Evolutionary conservation across 2,329 filamentous ascomycete genomes (phyloP), one percentile per base, ranked within the genome.

Genomic region (Fusarium palustre): DNA sequence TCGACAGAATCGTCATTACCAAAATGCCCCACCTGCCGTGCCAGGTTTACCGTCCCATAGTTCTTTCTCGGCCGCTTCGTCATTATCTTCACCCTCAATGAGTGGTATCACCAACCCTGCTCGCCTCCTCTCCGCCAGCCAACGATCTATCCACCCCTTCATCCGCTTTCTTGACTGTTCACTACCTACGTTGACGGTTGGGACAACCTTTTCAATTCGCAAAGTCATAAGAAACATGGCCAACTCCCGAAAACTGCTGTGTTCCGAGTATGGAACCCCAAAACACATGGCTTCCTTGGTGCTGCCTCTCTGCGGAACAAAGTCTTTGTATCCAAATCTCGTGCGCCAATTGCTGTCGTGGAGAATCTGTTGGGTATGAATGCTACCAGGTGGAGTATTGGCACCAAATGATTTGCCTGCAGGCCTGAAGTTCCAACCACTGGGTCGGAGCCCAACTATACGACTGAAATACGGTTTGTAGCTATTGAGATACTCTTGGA

Each of bases 211-310:
- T 68, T 95, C 94, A 69, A 99, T 97, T 59, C 92, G 84, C 78
- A 99, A 78, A 22, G 91, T 88, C 84, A 96, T 96, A 71, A 95
- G 88, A 76, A 99, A 99, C 87, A 98, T 91, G 1, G 93, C 95
- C 76, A 99, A 80, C 82, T 99, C 96, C 41, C 95, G 86, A 76
- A 99, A 99, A 66, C 92, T 97, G 78, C 92, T 96, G 78, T 99
- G 96, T 81, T 99, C 96, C 53, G 91, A 94, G 77, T 99, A 99
- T 3, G 96, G 96, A 3, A 98, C 96, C 1, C 93, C 94, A 72
- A 97, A 97, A 78, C 94, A 97, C 78, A 91, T 91, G 38, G 92
- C 92, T 72, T 95, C 90, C 48, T 86, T 86, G 5, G 92, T 94
- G 79, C 92, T 94, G 5, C 96, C 96, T 6, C 93, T 87, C 80